Base-by-base conservation (phyloP, 2,329 filamentous ascomycete genomes). In the Neurospora sp. region DNA sequence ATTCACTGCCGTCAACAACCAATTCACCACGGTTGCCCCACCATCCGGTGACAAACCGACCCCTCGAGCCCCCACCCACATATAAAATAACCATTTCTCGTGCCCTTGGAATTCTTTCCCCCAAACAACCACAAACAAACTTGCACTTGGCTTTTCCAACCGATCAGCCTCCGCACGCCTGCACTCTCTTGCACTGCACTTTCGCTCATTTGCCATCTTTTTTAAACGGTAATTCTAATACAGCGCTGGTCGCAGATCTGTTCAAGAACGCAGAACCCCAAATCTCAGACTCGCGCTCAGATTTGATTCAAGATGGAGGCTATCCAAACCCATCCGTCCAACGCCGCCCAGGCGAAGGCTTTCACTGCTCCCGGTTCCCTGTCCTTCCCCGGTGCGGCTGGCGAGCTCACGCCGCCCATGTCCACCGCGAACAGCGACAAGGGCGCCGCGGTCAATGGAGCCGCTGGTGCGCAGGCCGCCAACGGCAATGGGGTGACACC, bases 331-430 rank as follows among this genome's bases (percentile, higher is more conserved):
- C 96, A 98, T 79, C 96, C 96, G 67, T 87, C 91, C 74, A 98
- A 89, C 80, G 94, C 95, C 77, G 88, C 91, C 75, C 94, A 98
- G 87, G 96, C 96, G 74, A 96, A 96, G 86, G 93, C 92, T 79
- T 97, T 98, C 83, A 97, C 94, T 77, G 93, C 93, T 71, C 92
- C 94, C 70, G 92, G 92, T 74, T 97, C 93, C 76, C 86, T 98
- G 76, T 97, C 94, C 72, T 98, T 96, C 82, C 94, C 95, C 68
- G 91, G 92, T 78, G 92, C 90, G 73, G 89, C 90, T 77, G 89
- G 89, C 76, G 93, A 97, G 79, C 81, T 97, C 79, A 95, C 92
- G 71, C 92, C 92, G 73, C 92, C 92, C 62, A 62, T 15, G 52
- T 87, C 88, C 71, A 89, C 87, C 73, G 91, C 91, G 77, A 80